A percentile compares a stretch with the other conserved stretches of the same genome.
Evolutionary conservation across 2,329 filamentous ascomycete genomes (phyloP).

Genomic region (Verticillium nonalfalfae): DNA sequence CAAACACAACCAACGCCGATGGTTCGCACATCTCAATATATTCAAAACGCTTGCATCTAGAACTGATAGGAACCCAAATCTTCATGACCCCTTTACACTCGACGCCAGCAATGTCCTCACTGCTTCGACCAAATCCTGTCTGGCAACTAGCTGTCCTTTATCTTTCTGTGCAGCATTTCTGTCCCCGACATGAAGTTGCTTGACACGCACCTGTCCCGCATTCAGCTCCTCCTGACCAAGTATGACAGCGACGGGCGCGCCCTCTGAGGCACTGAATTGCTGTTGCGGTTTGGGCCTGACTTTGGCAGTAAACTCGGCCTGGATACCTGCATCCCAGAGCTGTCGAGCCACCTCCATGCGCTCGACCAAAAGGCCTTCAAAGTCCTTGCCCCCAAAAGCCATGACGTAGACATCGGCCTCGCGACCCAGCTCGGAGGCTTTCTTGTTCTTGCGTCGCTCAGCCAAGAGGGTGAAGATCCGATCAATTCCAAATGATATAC

Average conservation of each 20-base stretch:
- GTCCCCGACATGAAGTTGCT: slow-evolving; percentile 58
- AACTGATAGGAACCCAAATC: no score
- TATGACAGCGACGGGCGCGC: slow-evolving; percentile 79
- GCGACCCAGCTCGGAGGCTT: slow-evolving; percentile 46
- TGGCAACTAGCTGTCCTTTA: slow-evolving; percentile 54
- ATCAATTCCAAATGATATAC: slow-evolving; percentile 81
- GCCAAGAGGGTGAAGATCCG: slow-evolving; percentile 69
- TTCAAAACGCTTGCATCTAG: no score
- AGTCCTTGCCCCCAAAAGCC: slow-evolving; percentile 83
- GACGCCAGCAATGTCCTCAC: slow-evolving; percentile 1
- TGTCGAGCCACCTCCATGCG: slow-evolving; percentile 71
- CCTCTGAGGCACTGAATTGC: slow-evolving; percentile 90
- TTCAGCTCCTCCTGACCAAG: slow-evolving; percentile 85
- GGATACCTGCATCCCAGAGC: slow-evolving; percentile 79
- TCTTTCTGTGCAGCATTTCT: slow-evolving; percentile 64
- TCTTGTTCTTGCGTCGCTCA: slow-evolving; percentile 55
- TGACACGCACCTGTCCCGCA: slow-evolving; percentile 79
- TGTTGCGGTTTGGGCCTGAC: slow-evolving; percentile 79
- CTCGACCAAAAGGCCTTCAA: slow-evolving; percentile 72
- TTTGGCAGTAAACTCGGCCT: slow-evolving; percentile 83
- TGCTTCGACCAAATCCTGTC: slow-evolving; percentile 45
- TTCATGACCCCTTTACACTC: no score
- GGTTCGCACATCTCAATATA: no score
- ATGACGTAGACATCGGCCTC: slow-evolving; percentile 86
- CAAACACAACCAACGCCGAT: no score